phyloP scores from a whole-genome alignment of 2,329 filamentous ascomycete species.

The Claviceps pazoutovae region DNA sequence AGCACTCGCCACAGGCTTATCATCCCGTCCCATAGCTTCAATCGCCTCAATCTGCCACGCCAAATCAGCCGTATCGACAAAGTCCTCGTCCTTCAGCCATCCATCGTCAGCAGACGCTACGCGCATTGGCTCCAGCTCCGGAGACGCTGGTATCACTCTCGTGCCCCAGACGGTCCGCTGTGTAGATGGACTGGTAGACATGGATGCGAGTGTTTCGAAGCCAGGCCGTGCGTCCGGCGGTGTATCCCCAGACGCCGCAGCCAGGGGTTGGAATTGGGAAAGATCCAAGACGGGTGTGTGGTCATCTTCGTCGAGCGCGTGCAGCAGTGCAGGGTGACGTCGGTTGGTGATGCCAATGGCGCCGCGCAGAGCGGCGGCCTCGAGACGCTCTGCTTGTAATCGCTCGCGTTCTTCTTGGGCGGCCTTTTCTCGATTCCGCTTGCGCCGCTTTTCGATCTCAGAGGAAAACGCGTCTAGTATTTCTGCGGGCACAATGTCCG shows the following conservation, averaged over 20 bases:
- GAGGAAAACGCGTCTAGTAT: slow-evolving; percentile 61
- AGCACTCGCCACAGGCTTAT: slow-evolving; percentile 7
- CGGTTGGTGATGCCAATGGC: slow-evolving; percentile 22
- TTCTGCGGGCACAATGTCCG: slow-evolving; percentile 66
- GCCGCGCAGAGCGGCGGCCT: slow-evolving; percentile 54
- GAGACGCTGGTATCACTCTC: slow-evolving; percentile 46
- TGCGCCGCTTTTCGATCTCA: slow-evolving; percentile 64
- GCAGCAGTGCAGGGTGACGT: slow-evolving; percentile 17
- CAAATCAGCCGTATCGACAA: slow-evolving; percentile 49
- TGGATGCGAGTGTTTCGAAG: slow-evolving; percentile 57
- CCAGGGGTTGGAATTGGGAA: slow-evolving; percentile 53
- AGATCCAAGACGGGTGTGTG: slow-evolving; percentile 29
- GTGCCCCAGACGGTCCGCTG: slow-evolving; percentile 91
- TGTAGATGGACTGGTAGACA: slow-evolving; percentile 68
- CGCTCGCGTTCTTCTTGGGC: slow-evolving; percentile 76
- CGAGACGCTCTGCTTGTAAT: slow-evolving; percentile 65
- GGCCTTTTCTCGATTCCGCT: slow-evolving; percentile 70
- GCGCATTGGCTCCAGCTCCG: slow-evolving; percentile 31
- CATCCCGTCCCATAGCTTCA: slow-evolving; percentile 22
- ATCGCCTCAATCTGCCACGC: slow-evolving; percentile 45
- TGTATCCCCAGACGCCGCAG: slow-evolving; percentile 33
- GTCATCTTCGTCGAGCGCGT: slow-evolving; percentile 24
- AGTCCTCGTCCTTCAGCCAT: slow-evolving; percentile 71
- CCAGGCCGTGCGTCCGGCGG: slow-evolving; percentile 44
- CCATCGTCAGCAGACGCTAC: slow-evolving; percentile 48